Conservation (phyloP, 2,329 filamentous ascomycete genomes). For the Sporothrix luriei region DNA sequence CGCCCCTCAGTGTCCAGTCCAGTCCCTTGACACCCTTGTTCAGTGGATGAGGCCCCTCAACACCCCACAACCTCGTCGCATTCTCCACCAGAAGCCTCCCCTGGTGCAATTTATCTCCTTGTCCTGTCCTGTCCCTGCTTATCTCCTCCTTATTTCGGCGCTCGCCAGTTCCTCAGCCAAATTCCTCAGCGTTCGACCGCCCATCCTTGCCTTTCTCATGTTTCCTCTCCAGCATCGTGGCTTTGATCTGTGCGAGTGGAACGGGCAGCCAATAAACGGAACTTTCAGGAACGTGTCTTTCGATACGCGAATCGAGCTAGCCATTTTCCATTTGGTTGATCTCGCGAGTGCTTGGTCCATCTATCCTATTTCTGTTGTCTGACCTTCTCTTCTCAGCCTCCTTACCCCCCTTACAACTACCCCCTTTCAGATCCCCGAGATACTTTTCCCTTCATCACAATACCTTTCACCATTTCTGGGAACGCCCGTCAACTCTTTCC, state of each 20-base stretch:
- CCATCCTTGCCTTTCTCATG: conserved; percentile 21
- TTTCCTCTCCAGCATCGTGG: conserved; percentile 19
- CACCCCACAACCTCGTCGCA: conserved; percentile 27
- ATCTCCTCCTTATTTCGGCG: conserved; percentile 30
- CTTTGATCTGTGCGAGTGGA: conserved; percentile 8
- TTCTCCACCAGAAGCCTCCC: conserved; percentile 26
- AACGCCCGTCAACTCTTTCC: too few species aligned
- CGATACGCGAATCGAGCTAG: conserved; percentile 6
- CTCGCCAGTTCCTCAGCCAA: not conserved
- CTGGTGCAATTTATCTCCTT: conserved; percentile 29
- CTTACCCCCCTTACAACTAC: not conserved
- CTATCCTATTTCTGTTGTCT: not conserved
- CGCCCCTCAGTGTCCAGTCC: not conserved
- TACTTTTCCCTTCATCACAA: not conserved
- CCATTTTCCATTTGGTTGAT: not conserved
- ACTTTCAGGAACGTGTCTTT: not conserved
- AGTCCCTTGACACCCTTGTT: not conserved
- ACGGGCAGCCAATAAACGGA: conserved; percentile 10
- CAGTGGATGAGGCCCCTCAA: conserved; percentile 27
- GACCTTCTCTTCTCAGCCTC: not conserved
- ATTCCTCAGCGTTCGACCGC: conserved; percentile 1
- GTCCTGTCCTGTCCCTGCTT: conserved; percentile 12
- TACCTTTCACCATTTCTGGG: not conserved
- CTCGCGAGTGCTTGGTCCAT: conserved; percentile 8
- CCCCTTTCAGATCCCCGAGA: not conserved